Evolutionary conservation across 1,139 yeast species (phyloP), one percentile per base, ranked within the genome.

Genomic region (Candida dubliniensis): DNA sequence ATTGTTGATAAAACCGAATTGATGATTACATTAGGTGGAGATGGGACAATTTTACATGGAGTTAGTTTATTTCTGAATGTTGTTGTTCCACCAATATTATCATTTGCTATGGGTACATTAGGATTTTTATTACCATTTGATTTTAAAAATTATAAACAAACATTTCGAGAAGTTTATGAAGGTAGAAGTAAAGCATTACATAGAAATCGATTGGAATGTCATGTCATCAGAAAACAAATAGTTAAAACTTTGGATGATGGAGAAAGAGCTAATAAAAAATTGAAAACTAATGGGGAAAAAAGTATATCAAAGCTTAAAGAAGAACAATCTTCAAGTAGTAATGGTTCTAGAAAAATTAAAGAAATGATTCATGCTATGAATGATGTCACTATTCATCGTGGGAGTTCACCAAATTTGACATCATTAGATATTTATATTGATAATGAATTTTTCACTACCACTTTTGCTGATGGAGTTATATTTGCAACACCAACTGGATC

Each of bases 401-500:
- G 97, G 29, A 81, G 86, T 40, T 82, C 88, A 41, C 96, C 97
- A 1, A 93, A 88, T 60, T 74, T 91, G 52, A 83, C 95, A 2
- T 81, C 88, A 44, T 70, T 91, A 46, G 96, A 91, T 54, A 84
- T 91, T 13, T 81, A 74, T 53, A 84, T 90, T 25, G 95, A 90
- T 61, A 87, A 86, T 30, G 84, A 86, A 58, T 85, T 84, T 56
- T 71, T 91, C 46, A 91, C 99, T 9, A 80, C 93, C 43, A 90
- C 96, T 8, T 87, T 91, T 0, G 96, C 95, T 0, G 98, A 91
- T 62, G 98, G 98, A 15, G 78, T 91, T 12, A 80, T 84, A 8
- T 72, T 89, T 41, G 77, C 95, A 8, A 87, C 97, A 0, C 98
- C 98, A 9, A 91, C 98, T 0, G 98, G 98, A 0, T 87, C 96